Percentiles rank a stretch among this genome's conserved stretches.
Conservation (phyloP, 225 moss, liverwort and hornwort species). For the Straminergon stramineum region DNA sequence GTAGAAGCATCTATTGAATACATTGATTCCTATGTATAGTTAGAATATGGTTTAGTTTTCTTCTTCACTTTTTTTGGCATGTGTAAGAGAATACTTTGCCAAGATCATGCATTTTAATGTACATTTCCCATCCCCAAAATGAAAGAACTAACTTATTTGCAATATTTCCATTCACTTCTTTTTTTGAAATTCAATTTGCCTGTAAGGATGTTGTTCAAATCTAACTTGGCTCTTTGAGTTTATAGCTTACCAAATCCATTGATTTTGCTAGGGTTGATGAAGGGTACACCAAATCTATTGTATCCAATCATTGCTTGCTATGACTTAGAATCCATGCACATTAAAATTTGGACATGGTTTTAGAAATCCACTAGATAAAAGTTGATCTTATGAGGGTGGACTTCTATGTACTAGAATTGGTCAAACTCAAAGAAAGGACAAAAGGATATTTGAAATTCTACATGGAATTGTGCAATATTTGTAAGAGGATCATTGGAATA, state of each 20-base stretch:
- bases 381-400: fast-evolving
- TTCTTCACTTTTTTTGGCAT: fast-evolving
- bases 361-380: neutral
- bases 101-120: fast-evolving
- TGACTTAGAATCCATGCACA: fast-evolving
- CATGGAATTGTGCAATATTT: neutral
- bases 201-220: fast-evolving
- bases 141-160: neutral
- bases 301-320: neutral
- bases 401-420: fast-evolving
- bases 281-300: neutral
- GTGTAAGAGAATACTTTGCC: neutral
- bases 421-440: neutral
- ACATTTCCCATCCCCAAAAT: no score
- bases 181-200: neutral
- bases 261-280: fast-evolving
- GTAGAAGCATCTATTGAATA: neutral
- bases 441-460: neutral
- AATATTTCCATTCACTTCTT: neutral
- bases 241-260: neutral
- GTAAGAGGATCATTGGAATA: neutral
- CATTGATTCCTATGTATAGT: fast-evolving
- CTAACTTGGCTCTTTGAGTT: fast-evolving
- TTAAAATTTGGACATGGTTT: no score
- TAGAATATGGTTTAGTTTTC: neutral